Base-by-base conservation (phyloP, 345 rosid species). In the Garcia nutans region DNA sequence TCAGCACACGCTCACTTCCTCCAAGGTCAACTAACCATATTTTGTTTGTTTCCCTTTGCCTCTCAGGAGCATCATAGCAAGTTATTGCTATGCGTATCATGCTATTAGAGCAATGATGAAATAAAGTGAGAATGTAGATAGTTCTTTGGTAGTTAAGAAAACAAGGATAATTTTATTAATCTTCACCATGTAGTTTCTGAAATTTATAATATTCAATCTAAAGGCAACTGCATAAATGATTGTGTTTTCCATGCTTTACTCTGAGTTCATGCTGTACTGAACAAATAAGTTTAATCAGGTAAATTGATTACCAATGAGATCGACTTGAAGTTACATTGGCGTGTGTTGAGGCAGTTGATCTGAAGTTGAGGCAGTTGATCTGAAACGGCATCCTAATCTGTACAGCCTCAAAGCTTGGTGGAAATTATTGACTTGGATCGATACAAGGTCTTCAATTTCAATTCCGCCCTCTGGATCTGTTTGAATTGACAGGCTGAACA, bases 1-100 rank as follows among this genome's bases (percentile, higher is more conserved):
- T 93, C 78, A 87, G 78, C 70, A 89, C 94, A 19, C 97, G 93
- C 82, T 92, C 97, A 58, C 97, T 92, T 74, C 97, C 97, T 50
- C 96, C 97, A 23, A 91, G 91, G 76, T 92, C 97, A 33, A 91
- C 84, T 68, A 91, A 76, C 97, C 97, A 92, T 58, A 92, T 77
- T 81, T 91, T 91, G 72, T 82, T 91, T 68, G 80, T 87, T 80
- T 83, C 86, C n/a, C 89, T 85, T 55, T 84, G 80, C 82, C 97
- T 93, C 82, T 89, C 94, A 4, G 80, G 77, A 76, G 91, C 89
- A 65, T 82, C 76, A 66, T 67, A 77, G 79, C 96, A 88, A 70
- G 90, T 84, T 1, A 93, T 79, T 23, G 86, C 78, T 50, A 89
- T 84, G 65, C 93, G 87, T 68, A 86, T 87, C 97, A 93, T 85